phyloP scores from a whole-genome alignment of 1,284 basidiomycete genomes.

The Puccinia coronata region DNA sequence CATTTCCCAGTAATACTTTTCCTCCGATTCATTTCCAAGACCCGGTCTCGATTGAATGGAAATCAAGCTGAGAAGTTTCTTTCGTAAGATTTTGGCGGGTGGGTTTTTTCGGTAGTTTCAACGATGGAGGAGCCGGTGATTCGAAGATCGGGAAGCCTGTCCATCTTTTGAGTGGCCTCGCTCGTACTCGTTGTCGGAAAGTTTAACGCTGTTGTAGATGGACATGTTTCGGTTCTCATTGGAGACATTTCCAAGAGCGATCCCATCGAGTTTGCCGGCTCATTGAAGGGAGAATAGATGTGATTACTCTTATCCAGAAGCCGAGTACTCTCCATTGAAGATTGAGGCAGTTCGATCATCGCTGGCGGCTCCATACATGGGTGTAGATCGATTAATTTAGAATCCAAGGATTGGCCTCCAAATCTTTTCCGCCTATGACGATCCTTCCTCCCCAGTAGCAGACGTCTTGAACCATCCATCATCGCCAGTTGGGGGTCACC shows the following conservation, averaged over 20 bases:
- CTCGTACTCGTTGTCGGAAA: not conserved
- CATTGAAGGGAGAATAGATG: not conserved
- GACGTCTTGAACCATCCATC: not conserved
- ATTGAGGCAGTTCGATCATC: not conserved
- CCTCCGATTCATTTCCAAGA: not conserved
- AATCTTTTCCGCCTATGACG: not conserved
- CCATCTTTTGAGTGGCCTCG: not conserved
- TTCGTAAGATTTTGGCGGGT: not conserved
- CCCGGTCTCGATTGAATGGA: not conserved
- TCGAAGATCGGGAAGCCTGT: not conserved
- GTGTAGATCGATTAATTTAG: not conserved
- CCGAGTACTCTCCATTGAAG: not conserved
- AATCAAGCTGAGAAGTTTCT: constrained; percentile 23
- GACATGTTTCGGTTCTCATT: not conserved
- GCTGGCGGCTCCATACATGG: not conserved
- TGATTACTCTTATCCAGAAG: not conserved
- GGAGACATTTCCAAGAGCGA: constrained; percentile 21
- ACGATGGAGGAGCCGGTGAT: not conserved
- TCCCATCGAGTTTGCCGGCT: not conserved
- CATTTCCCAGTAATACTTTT: constrained; percentile 34
- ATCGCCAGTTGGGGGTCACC: not conserved
- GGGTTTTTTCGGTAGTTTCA: constrained; percentile 11
- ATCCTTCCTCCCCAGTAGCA: not conserved
- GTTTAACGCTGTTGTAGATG: not conserved
- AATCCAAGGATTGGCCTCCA: not conserved